Base-by-base conservation (phyloP, 108 stramenopile genomes). In the Nitzschia sp. region DNA sequence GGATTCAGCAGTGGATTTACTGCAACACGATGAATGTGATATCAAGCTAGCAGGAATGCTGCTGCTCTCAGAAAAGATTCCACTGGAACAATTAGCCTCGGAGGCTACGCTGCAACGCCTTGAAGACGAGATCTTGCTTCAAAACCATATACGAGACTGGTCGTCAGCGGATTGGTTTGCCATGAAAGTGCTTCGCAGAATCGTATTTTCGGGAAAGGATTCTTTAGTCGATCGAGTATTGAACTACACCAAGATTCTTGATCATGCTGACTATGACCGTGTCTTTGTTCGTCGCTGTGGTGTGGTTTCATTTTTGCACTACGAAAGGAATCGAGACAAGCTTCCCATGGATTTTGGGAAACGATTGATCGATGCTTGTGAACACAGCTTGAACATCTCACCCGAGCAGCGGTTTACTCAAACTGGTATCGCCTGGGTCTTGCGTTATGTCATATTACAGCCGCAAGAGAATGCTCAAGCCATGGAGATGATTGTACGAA, bases 151-250 rank as follows among this genome's bases (percentile, higher is more conserved):
- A 3, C 17, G 6, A 18, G 63, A 64, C 46, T 64, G 63, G 63
- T 64, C 63, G 4, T 29, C 63, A 6, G 63, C 63, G 9, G 63
- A 64, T 53, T 64, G 63, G 63, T 64, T 64, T 29, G 35, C 63
- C 8, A 64, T 9, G 9, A 64, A 64, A 33, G 63, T 64, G 3
- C 29, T 64, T n/a, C 42, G 63, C 4, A 64, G 27, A n/a, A 64
- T 64, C 25, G 63, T 64, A 4, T 53, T 64, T 64, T 21, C 23
- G 8, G 53, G 53, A 54, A 18, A 54, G 8, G 45, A 64, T 26
- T 11, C 45, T 9, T n/a, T 46, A 4, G 63, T 53, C 49, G 32
- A 28, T 3, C 48, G 49, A 45, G 63, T 64, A 4, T 26, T 64
- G 23, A 33, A 64, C 63, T 64, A 51, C 46, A 28, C 63, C 63